Conservation (phyloP, 345 rosid genomes). For the Populus tremula region DNA sequence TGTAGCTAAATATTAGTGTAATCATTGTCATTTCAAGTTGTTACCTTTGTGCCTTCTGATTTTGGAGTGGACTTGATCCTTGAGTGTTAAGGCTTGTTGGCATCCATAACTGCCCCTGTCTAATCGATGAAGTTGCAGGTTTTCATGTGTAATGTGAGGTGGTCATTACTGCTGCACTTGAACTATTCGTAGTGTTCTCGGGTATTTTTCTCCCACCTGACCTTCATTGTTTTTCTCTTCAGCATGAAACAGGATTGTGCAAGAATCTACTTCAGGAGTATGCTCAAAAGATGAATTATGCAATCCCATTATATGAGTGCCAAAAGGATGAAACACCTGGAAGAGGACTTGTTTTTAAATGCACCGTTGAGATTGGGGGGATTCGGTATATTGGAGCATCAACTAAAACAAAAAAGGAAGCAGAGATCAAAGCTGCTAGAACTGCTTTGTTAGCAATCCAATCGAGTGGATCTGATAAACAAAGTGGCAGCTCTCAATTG, state of each 20-base stretch:
- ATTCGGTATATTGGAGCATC: slow-evolving; percentile 72
- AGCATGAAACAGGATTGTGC: slow-evolving; percentile 88
- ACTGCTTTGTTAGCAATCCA: slow-evolving; percentile 77
- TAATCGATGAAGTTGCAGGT: no score
- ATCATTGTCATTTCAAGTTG: not conserved
- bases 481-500: slow-evolving; percentile 41
- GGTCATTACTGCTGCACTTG: no score
- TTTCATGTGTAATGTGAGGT: no score
- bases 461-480: slow-evolving; percentile 28
- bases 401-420: slow-evolving; percentile 70
- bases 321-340: slow-evolving; percentile 45
- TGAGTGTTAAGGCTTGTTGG: not conserved
- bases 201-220: not conserved
- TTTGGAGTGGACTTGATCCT: not conserved
- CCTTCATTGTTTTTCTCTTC: slow-evolving; percentile 11
- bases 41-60: not conserved
- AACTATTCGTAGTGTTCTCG: not conserved
- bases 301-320: slow-evolving; percentile 68
- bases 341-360: slow-evolving; percentile 40
- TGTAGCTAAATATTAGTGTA: not conserved
- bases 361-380: slow-evolving; percentile 83
- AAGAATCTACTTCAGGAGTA: slow-evolving; percentile 90
- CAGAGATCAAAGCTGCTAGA: slow-evolving; percentile 93
- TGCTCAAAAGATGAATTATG: slow-evolving; percentile 92
- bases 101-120: not conserved